Percentiles rank a stretch among this genome's conserved stretches.
phyloP scores from a whole-genome alignment of 2,329 filamentous ascomycete species.

The Colletotrichum eremochloae region DNA sequence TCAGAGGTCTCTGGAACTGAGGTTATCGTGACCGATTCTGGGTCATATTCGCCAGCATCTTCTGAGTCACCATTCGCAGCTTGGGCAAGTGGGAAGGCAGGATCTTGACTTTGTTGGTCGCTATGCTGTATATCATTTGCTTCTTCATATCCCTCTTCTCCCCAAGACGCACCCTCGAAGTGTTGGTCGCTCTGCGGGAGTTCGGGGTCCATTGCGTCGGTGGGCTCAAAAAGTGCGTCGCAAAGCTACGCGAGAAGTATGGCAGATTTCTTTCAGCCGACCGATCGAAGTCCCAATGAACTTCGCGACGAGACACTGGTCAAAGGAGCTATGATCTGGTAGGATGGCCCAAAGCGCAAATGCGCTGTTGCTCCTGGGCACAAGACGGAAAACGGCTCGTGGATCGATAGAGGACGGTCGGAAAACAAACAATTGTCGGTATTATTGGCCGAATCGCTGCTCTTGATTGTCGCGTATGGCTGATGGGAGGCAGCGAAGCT shows the following conservation, averaged over 20 bases:
- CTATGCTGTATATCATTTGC: conserved; percentile 69
- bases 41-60: conserved; percentile 65
- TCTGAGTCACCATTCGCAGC: conserved; percentile 57
- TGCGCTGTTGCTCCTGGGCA: conserved; percentile 21
- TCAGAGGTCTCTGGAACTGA: conserved; percentile 48
- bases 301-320: background rate
- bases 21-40: conserved; percentile 64
- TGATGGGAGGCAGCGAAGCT: conserved; percentile 15
- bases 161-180: conserved; percentile 62
- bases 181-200: conserved; percentile 41
- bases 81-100: conserved; percentile 58
- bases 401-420: background rate
- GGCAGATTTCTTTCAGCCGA: background rate
- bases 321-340: conserved; percentile 15
- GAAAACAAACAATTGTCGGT: background rate
- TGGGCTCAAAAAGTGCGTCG: background rate
- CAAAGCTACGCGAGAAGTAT: background rate
- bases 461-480: conserved; percentile 18
- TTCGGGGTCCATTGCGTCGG: conserved; percentile 40
- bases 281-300: background rate
- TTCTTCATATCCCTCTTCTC: conserved; percentile 66
- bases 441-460: background rate
- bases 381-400: background rate
- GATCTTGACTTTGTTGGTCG: conserved; percentile 67
- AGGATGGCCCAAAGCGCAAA: conserved; percentile 27